These are phyloP conservation scores for Ceratobasidium sp. DNA, from an alignment of 1,284 basidiomycete genomes.

Conservation along the genomic window DNA sequence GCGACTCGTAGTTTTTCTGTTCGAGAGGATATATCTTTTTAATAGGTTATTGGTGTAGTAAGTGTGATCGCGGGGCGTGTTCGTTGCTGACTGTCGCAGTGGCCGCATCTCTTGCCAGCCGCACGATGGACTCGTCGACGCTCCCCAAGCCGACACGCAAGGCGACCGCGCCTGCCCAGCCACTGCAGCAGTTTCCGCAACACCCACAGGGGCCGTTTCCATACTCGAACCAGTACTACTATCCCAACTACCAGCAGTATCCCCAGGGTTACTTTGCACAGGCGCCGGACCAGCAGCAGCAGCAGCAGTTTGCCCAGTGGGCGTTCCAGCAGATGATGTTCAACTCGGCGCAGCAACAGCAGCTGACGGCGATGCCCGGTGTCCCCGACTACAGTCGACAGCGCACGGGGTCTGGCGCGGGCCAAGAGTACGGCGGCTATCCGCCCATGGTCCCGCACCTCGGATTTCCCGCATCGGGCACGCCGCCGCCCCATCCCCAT, in stretches of 20 bases:
- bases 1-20: too few species aligned
- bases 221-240: conserved; percentile 61
- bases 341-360: conserved; percentile 64
- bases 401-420: conserved; percentile 41
- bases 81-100: conserved; percentile 18
- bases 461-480: conserved; percentile 43
- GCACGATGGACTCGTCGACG: conserved; percentile 13
- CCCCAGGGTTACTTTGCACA: conserved; percentile 55
- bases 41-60: neutral
- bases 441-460: conserved; percentile 20
- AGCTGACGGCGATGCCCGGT: conserved; percentile 45
- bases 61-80: neutral
- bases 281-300: conserved; percentile 62
- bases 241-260: conserved; percentile 67
- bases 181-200: conserved; percentile 46
- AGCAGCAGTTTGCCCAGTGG: conserved; percentile 74
- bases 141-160: conserved; percentile 22
- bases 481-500: conserved; percentile 60
- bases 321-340: conserved; percentile 87
- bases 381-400: conserved; percentile 50
- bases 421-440: conserved; percentile 1
- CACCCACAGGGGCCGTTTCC: too few species aligned
- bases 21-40: neutral
- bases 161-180: conserved; percentile 18
- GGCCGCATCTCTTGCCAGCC: conserved; percentile 33